These are phyloP conservation scores for Dictyostelium discoideum DNA, from an alignment of 78 protist genomes.

Conservation along the genomic window dicty_2.7 NC_007088.5:2554501-2555000, in stretches of 20 bases:
- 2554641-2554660: conserved; percentile 68
- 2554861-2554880: conserved; percentile 46
- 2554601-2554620: too few relatives aligned
- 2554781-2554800: conserved; percentile 18
- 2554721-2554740: conserved; percentile 36
- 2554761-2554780: neutral
- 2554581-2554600: too few relatives aligned
- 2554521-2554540: conserved; percentile 47
- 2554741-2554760: conserved; percentile 21
- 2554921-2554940: too few relatives aligned
- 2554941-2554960: neutral
- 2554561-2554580: too few relatives aligned
- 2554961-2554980: neutral
- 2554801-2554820: neutral
- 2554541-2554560: conserved; percentile 62
- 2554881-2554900: conserved; percentile 58
- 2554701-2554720: conserved; percentile 49
- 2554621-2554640: too few relatives aligned
- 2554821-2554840: conserved; percentile 21
- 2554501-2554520: conserved; percentile 18
- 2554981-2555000: too few relatives aligned
- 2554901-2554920: conserved; percentile 54
- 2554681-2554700: conserved; percentile 38
- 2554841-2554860: conserved; percentile 28
- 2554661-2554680: conserved; percentile 46